phyloP scores from a whole-genome alignment of 352 stramenopile species.

The Phytophthora ohioensis region DNA sequence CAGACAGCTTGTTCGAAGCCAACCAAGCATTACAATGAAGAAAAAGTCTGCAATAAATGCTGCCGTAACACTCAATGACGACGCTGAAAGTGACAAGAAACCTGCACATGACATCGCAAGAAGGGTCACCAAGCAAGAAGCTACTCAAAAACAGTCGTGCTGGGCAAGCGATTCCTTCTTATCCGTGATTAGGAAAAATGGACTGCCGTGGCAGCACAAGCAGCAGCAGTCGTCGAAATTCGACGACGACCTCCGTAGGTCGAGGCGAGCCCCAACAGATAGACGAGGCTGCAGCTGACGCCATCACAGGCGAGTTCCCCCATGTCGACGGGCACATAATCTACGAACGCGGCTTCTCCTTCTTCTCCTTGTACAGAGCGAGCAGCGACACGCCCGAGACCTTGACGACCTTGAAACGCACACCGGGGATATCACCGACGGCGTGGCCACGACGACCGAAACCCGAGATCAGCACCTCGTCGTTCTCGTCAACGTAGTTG shows the following conservation, averaged over 20 bases:
- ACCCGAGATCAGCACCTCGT: conserved; percentile 99
- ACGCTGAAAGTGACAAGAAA: too few relatives aligned
- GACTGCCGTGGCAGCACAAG: conserved; percentile 19
- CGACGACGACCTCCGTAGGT: background rate
- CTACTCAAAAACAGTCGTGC: conserved; percentile 21
- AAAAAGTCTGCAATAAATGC: too few relatives aligned
- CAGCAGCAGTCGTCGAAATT: background rate
- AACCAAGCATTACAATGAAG: too few relatives aligned
- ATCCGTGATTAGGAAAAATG: conserved; percentile 48
- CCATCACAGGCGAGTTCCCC: conserved; percentile 24
- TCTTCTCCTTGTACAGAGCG: conserved; percentile 99
- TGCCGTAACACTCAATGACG: too few relatives aligned
- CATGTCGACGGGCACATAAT: conserved; percentile 43
- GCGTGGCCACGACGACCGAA: conserved; percentile 99
- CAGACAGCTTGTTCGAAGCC: too few relatives aligned
- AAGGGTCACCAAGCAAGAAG: conserved; percentile 3
- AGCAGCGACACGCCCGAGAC: conserved; percentile 99
- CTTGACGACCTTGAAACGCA: conserved; percentile 99
- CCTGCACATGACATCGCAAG: too few relatives aligned
- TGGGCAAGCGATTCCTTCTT: conserved; percentile 53
- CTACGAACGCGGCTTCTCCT: conserved; percentile 99
- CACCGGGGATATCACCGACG: conserved; percentile 99
- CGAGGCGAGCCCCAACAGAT: background rate
- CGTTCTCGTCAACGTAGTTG: conserved; percentile 99
- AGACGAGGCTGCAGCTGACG: conserved; percentile 1